Percentiles rank a stretch among this genome's conserved stretches.
These are phyloP conservation scores for Sanghuangporus sanghuang DNA, from an alignment of 1,284 basidiomycete genomes.

Conservation along the genomic window DNA sequence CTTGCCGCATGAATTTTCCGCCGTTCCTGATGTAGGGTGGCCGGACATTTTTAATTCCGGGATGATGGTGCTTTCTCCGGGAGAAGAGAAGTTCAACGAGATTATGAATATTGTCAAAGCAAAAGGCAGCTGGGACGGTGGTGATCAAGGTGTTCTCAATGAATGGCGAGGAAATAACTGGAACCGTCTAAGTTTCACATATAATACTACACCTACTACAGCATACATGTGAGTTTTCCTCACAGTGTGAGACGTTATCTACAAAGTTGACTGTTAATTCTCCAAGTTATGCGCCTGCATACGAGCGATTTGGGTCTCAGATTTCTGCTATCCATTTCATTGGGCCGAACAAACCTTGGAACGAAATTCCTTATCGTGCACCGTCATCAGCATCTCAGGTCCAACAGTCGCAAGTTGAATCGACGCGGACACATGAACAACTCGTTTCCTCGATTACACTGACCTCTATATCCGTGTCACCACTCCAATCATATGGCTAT, in stretches of 20 bases:
- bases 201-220: constrained; percentile 97
- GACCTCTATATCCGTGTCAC: constrained; percentile 29
- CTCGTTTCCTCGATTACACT: constrained; percentile 18
- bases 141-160: constrained; percentile 94
- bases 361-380: constrained; percentile 59
- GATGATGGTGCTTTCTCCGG: constrained; percentile 83
- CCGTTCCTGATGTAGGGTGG: constrained; percentile 95
- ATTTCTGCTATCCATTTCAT: constrained; percentile 95
- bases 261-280: constrained; percentile 3
- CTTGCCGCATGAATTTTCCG: constrained; percentile 73
- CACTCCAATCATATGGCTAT: constrained; percentile 63
- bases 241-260: constrained; percentile 20
- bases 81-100: constrained; percentile 75
- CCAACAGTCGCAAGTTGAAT: neutral
- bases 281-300: constrained; percentile 87
- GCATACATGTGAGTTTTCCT: constrained; percentile 74
- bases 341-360: constrained; percentile 92
- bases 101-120: constrained; percentile 64
- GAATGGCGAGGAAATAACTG: constrained; percentile 87
- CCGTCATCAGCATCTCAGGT: constrained; percentile 32
- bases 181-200: constrained; percentile 91
- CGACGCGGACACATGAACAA: constrained; percentile 21
- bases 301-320: constrained; percentile 84
- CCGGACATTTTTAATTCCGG: constrained; percentile 99
- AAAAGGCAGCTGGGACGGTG: constrained; percentile 93